Base-by-base conservation (phyloP, 805 yeast genomes). In the Schwanniomyces sp. region DNA sequence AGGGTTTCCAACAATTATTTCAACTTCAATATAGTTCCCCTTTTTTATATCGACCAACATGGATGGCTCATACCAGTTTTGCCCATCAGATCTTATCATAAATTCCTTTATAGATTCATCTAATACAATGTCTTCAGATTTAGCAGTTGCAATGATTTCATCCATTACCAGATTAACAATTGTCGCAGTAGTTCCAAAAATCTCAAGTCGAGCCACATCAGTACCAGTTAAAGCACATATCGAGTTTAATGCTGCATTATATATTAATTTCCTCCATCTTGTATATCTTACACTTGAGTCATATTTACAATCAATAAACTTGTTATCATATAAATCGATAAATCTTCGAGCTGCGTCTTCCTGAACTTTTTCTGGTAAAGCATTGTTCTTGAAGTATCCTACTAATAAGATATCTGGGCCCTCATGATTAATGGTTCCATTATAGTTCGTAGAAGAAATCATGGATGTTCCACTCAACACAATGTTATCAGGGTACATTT, bases 231-330 rank as follows among this genome's bases (percentile, higher is more conserved):
- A 50, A 2, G 61, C 49, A 29, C 63, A 60, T 10, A 60, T 43
- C 11, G 66, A 46, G 49, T 61, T 61, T 38, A 60, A 49, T 11
- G 63, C 53, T 41, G 61, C 64, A 39, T 61, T 61, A 46, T 61
- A 61, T 5, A 61, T 55, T 46, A 61, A 52, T 44, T 61, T 61
- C 17, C 53, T 42, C 63, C 63, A 61, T 37, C 66, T 43, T 21
- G 61, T 55, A 61, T 61, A 71, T 60, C 74, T 74, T 40, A 77
- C 79, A 54, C 80, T 72, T 7, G 71, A 3, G 62, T 59, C 14
- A 78, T 72, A 54, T 81, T 79, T 25, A 17, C 43, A 39, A n/a
- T 18, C 32, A 24, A 38, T 44, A 8, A 30, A 10, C 26, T 44
- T 40, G 12, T 26, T 44, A 7, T 39, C 17, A 38, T 44, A 44